Percentiles rank a stretch among this genome's conserved stretches.
Conservation (phyloP, 352 stramenopile genomes). For the Pythium biforme region DNA sequence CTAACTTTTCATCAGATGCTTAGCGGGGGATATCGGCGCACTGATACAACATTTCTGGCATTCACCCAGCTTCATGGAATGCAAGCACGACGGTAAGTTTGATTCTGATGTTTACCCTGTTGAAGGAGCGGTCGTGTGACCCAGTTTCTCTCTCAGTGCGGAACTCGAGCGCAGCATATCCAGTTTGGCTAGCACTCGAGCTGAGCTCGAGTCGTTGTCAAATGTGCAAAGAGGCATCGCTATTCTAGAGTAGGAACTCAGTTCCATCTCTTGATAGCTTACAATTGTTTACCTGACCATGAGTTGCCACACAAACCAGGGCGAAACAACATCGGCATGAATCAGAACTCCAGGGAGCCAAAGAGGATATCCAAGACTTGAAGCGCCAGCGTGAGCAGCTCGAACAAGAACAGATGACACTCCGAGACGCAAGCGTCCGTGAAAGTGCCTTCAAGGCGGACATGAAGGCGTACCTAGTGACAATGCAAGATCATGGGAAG, state of each 20-base stretch:
- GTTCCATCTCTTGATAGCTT: neutral
- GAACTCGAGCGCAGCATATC: neutral
- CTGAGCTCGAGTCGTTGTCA: neutral
- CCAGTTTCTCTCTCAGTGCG: neutral
- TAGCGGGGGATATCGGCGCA: constrained; percentile 2
- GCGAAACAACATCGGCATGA: neutral
- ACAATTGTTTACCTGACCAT: neutral
- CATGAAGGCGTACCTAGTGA: constrained; percentile 2
- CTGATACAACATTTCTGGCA: neutral
- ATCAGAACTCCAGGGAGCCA: neutral
- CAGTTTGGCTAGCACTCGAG: neutral
- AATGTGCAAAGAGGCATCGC: neutral
- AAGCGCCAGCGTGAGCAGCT: neutral
- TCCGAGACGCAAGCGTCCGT: constrained; percentile 7
- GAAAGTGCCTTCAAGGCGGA: constrained; percentile 1
- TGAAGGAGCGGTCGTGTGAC: too few relatives aligned
- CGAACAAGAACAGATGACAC: constrained; percentile 2
- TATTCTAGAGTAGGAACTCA: neutral
- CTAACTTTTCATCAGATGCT: constrained; percentile 2
- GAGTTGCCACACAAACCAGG: neutral
- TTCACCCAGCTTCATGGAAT: constrained; percentile 8
- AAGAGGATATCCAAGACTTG: neutral
- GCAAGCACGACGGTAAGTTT: neutral
- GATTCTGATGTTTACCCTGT: too few relatives aligned
- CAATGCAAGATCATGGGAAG: neutral